These are phyloP conservation scores for Nowakowskiella sp. DNA, from an alignment of 192 early-diverging fungal species.

Conservation along the genomic window DNA sequence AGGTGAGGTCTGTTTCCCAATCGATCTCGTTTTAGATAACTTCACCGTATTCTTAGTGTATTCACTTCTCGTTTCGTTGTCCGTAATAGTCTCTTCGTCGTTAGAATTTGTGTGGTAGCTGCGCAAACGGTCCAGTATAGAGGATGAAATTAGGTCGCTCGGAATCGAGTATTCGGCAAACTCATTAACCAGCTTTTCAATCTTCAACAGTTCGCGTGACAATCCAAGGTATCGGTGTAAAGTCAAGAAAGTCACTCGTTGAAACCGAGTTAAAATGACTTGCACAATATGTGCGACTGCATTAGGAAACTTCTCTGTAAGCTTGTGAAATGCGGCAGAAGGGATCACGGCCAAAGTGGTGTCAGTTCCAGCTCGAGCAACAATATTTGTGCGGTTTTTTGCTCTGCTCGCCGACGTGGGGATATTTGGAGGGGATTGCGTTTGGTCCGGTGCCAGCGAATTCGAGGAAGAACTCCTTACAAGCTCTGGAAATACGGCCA, in stretches of 20 bases:
- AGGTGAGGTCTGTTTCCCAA: no score
- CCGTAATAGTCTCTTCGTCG: slow-evolving; percentile 1
- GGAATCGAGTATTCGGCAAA: slow-evolving; percentile 54
- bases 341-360: slow-evolving; percentile 92
- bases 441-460: slow-evolving; percentile 1
- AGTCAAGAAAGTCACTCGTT: slow-evolving; percentile 88
- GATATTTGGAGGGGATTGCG: background rate
- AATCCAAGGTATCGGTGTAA: slow-evolving; percentile 82
- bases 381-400: slow-evolving; percentile 59
- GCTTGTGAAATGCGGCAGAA: slow-evolving; percentile 79
- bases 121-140: slow-evolving; percentile 19
- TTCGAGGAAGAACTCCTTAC: background rate
- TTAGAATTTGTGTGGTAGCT: background rate
- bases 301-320: slow-evolving; percentile 84
- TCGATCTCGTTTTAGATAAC: no score
- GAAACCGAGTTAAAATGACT: slow-evolving; percentile 90
- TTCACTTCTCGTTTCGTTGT: no score
- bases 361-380: slow-evolving; percentile 76
- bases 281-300: slow-evolving; percentile 92
- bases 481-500: slow-evolving; percentile 1
- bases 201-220: slow-evolving; percentile 74
- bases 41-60: no score
- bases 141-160: slow-evolving; percentile 19
- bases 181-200: slow-evolving; percentile 78
- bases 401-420: background rate